Percentiles rank a stretch among this genome's conserved stretches.
Conservation (phyloP, 495 filamentous ascomycete species). For the Lasiosphaeriaceae sp. region DNA sequence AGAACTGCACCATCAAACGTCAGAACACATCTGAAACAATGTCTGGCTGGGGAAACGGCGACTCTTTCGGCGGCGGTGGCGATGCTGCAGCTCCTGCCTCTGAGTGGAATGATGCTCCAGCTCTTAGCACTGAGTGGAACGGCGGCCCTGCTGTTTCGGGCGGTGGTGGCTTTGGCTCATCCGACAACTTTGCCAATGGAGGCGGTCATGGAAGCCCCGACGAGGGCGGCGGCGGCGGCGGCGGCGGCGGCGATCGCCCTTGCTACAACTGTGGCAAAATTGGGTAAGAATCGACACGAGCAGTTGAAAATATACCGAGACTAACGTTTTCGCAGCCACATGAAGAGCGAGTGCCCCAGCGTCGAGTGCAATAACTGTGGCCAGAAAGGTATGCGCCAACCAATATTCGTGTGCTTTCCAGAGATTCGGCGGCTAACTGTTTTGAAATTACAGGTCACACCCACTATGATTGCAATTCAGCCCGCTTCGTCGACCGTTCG, state of each 20-base stretch:
- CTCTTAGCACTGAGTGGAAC: no score
- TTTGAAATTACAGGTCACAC: conserved; percentile 54
- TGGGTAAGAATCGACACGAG: conserved; percentile 49
- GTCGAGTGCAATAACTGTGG: conserved; percentile 68
- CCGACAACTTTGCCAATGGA: no score
- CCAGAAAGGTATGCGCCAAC: conserved; percentile 53
- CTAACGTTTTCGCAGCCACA: conserved; percentile 41
- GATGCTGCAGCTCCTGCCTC: no score
- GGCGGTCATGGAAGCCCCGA: no score
- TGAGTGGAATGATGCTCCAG: no score
- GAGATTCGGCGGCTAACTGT: conserved; percentile 2
- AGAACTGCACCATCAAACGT: no score
- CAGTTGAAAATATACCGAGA: neutral
- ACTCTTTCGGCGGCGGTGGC: no score
- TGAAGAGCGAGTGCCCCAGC: conserved; percentile 63
- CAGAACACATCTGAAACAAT: no score
- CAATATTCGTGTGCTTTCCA: no score
- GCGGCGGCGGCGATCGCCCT: conserved; percentile 51
- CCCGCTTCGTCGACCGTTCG: conserved; percentile 63
- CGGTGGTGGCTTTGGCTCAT: no score
- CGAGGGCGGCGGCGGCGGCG: conserved; percentile 28
- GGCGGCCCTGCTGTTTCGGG: no score
- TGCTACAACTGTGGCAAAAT: conserved; percentile 80
- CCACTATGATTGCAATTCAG: conserved; percentile 60
- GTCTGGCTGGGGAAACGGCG: no score